phyloP scores from a whole-genome alignment of 2,329 filamentous ascomycete species.

The Apiospora kogelbergensis region DNA sequence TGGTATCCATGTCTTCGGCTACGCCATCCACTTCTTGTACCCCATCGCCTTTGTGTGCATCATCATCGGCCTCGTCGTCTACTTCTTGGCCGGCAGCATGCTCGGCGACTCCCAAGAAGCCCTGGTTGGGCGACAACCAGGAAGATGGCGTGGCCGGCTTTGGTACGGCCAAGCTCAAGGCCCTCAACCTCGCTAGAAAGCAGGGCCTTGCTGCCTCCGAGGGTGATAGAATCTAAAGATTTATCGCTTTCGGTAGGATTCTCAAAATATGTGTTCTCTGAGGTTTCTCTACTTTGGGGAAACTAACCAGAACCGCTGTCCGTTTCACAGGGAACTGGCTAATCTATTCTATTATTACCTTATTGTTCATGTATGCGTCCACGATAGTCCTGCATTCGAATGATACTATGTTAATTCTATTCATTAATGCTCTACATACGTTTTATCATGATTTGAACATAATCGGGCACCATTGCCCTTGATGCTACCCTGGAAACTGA shows the following conservation, averaged over 20 bases:
- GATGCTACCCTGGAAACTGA: too few species aligned
- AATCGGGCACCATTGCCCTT: too few species aligned
- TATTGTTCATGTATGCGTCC: neutral
- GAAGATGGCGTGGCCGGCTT: slow-evolving; percentile 76
- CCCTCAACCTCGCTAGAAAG: slow-evolving; percentile 56
- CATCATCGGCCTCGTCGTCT: slow-evolving; percentile 79
- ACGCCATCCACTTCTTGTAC: slow-evolving; percentile 84
- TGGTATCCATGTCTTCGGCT: slow-evolving; percentile 81
- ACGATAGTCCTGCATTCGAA: neutral
- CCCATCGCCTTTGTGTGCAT: slow-evolving; percentile 95
- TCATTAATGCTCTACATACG: neutral
- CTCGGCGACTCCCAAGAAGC: slow-evolving; percentile 90
- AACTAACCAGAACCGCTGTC: neutral
- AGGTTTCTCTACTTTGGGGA: neutral
- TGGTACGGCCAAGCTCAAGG: slow-evolving; percentile 81
- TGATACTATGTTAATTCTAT: neutral
- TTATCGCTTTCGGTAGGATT: neutral
- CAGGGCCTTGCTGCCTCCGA: slow-evolving; percentile 28
- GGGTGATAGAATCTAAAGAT: slow-evolving; percentile 7
- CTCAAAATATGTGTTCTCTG: too few species aligned
- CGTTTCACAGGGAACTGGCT: neutral
- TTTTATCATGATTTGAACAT: too few species aligned
- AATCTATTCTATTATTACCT: neutral
- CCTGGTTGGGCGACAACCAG: slow-evolving; percentile 89
- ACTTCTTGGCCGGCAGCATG: slow-evolving; percentile 81